Evolutionary conservation across 805 yeast species (phyloP).

Genomic region (Metschnikowia vanudenii): DNA sequence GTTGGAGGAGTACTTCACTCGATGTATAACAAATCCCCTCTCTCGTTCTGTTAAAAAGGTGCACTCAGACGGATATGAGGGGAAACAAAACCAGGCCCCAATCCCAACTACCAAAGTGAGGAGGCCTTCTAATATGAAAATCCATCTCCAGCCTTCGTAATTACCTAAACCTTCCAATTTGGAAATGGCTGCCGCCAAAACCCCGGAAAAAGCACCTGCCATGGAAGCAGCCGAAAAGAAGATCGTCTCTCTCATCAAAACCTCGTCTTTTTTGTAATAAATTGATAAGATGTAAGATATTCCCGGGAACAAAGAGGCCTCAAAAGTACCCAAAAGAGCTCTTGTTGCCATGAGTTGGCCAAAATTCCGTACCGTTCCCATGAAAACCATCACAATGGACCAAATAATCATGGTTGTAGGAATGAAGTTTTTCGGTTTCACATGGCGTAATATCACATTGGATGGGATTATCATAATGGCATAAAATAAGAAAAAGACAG

Average conservation of each 20-base stretch:
- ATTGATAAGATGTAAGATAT: conserved; percentile 67
- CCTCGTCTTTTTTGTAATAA: conserved; percentile 62
- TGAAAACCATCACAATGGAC: conserved; percentile 63
- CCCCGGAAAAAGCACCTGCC: conserved; percentile 78
- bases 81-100: conserved; percentile 10
- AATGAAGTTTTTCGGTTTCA: conserved; percentile 66
- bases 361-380: conserved; percentile 60
- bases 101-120: conserved; percentile 9
- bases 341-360: conserved; percentile 64
- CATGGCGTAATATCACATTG: conserved; percentile 55
- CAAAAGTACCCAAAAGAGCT: conserved; percentile 63
- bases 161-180: conserved; percentile 45
- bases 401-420: conserved; percentile 55
- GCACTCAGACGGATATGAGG: conserved; percentile 10
- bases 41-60: conserved; percentile 13
- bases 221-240: conserved; percentile 70
- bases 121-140: conserved; percentile 16
- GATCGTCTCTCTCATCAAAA: conserved; percentile 65
- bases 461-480: conserved; percentile 62
- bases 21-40: conserved; percentile 10
- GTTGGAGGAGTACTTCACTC: conserved; percentile 11
- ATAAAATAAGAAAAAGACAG: conserved; percentile 72
- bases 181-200: conserved; percentile 62
- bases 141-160: conserved; percentile 18
- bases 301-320: conserved; percentile 73